phyloP scores from a whole-genome alignment of 768 basidiomycete species.

The Xerocomus potaroensis region DNA sequence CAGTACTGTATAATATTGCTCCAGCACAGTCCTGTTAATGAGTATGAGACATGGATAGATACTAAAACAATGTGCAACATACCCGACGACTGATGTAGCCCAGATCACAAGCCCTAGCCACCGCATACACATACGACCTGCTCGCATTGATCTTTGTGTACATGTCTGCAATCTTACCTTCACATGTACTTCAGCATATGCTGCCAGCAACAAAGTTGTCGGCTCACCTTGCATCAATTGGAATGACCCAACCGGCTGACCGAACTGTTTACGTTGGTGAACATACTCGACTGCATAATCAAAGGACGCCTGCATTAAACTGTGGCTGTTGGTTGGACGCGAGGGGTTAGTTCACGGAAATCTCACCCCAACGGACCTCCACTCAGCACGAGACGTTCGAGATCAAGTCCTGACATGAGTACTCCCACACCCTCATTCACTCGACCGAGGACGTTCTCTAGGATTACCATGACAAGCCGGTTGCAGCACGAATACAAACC shows the following conservation, averaged over 20 bases:
- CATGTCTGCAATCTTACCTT: conserved; percentile 88
- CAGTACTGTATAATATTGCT: conserved; percentile 89
- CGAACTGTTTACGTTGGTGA: conserved; percentile 93
- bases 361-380: conserved; percentile 86
- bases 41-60: conserved; percentile 7
- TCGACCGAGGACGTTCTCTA: conserved; percentile 81
- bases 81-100: conserved; percentile 76
- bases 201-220: not conserved
- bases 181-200: not conserved
- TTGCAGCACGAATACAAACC: not conserved
- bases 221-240: conserved; percentile 89
- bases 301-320: conserved; percentile 91
- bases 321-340: conserved; percentile 25
- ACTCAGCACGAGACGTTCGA: conserved; percentile 87
- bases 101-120: conserved; percentile 82
- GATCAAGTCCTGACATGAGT: conserved; percentile 91
- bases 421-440: conserved; percentile 79
- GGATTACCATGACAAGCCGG: not conserved
- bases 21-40: conserved; percentile 83
- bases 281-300: conserved; percentile 85
- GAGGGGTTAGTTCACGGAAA: not conserved
- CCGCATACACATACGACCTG: conserved; percentile 88
- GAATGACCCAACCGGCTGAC: conserved; percentile 81
- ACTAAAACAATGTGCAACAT: conserved; percentile 24
- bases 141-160: conserved; percentile 90